phyloP scores from a whole-genome alignment of 345 rosid species.

The Pistacia vera region DNA sequence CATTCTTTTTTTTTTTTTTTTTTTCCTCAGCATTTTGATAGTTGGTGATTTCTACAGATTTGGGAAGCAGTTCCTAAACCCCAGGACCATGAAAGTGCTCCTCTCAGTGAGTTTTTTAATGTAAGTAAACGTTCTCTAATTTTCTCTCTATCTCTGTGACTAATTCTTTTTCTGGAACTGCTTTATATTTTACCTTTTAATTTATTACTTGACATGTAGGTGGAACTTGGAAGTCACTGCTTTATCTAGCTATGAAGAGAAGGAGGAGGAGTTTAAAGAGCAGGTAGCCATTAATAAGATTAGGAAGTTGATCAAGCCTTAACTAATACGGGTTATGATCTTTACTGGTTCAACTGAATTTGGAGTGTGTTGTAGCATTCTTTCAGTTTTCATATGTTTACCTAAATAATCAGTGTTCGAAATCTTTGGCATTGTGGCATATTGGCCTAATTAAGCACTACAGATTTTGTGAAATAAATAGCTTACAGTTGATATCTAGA shows the following conservation, averaged over 20 bases:
- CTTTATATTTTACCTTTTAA: not conserved
- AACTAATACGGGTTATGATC: not conserved
- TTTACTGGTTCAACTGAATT: not conserved
- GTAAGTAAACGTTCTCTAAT: constrained; percentile 27
- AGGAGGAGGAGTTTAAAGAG: constrained; percentile 74
- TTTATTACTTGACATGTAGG: constrained; percentile 41
- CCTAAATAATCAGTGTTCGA: not conserved
- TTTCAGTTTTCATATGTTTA: not conserved
- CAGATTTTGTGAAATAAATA: constrained; percentile 4
- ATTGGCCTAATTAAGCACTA: not conserved
- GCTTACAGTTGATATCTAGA: not conserved
- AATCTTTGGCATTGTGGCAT: not conserved
- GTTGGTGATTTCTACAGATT: not conserved
- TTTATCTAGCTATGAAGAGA: constrained; percentile 74
- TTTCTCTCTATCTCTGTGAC: not conserved
- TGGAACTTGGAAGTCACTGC: constrained; percentile 61
- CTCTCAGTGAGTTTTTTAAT: constrained; percentile 79
- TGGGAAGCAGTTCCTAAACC: constrained; percentile 67
- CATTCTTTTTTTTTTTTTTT: constrained; percentile 1
- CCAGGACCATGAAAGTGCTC: constrained; percentile 61
- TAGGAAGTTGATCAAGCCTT: not conserved
- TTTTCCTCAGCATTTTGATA: constrained; percentile 31
- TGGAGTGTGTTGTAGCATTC: not conserved
- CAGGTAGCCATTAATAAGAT: constrained; percentile 44
- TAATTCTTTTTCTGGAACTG: not conserved